phyloP scores from a whole-genome alignment of 139 green algal genomes.

The Haematococcus sp. region DNA sequence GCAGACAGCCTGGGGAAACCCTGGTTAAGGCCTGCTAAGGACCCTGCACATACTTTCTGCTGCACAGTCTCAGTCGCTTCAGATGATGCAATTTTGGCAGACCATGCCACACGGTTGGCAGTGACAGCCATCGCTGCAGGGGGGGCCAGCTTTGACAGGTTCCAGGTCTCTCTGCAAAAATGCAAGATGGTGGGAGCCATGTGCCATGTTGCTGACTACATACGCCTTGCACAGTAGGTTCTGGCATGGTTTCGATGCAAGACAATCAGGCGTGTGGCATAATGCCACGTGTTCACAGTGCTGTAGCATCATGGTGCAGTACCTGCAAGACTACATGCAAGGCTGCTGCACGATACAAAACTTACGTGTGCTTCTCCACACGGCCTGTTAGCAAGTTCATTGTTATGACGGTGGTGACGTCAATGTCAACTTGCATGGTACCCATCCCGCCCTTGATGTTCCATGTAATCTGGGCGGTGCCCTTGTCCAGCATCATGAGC shows the following conservation, averaged over 20 bases:
- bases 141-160: slow-evolving; percentile 26
- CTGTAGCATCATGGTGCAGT: neutral
- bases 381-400: slow-evolving; percentile 70
- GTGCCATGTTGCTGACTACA: no score
- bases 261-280: no score
- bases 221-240: no score
- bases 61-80: slow-evolving; percentile 13
- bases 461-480: slow-evolving; percentile 45
- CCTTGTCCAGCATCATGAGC: slow-evolving; percentile 56
- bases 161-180: slow-evolving; percentile 44
- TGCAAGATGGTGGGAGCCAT: no score
- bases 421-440: neutral
- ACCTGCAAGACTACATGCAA: neutral
- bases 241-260: no score
- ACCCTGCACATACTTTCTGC: neutral
- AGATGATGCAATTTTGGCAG: slow-evolving; percentile 21
- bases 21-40: no score
- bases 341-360: neutral
- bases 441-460: slow-evolving; percentile 30
- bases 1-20: no score
- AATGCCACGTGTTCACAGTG: neutral
- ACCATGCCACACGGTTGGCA: slow-evolving; percentile 27
- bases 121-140: slow-evolving; percentile 29
- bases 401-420: slow-evolving; percentile 24
- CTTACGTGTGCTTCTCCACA: slow-evolving; percentile 37